phyloP scores from a whole-genome alignment of 2,329 filamentous ascomycete genomes.

The Didymella lethalis region DNA sequence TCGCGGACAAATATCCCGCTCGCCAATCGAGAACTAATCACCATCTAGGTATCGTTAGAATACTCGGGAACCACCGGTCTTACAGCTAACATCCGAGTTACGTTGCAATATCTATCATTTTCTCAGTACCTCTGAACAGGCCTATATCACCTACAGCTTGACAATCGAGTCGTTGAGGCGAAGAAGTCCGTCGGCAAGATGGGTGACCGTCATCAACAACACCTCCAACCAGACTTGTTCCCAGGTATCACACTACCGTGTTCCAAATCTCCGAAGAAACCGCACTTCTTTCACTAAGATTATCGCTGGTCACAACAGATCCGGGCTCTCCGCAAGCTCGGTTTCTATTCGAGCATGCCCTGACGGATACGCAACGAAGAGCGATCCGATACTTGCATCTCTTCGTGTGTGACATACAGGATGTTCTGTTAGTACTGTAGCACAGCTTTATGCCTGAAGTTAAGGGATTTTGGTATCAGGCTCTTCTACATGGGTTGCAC shows the following conservation, averaged over 20 bases:
- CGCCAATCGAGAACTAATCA: no score
- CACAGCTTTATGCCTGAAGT: no score
- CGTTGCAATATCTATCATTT: no score
- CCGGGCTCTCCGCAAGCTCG: not conserved
- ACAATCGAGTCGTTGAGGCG: not conserved
- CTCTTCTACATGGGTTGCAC: no score
- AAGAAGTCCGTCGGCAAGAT: not conserved
- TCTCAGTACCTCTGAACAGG: not conserved
- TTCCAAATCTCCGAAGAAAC: not conserved
- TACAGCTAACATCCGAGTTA: no score
- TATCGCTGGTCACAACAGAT: not conserved
- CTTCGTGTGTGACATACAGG: no score
- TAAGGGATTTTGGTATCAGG: no score
- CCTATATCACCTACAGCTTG: not conserved
- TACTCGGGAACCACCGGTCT: no score
- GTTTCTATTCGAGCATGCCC: not conserved
- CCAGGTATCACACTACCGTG: not conserved
- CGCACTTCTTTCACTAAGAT: not conserved
- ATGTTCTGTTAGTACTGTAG: no score
- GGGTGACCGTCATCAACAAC: not conserved
- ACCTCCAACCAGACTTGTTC: not conserved
- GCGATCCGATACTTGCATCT: no score
- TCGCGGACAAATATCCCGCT: no score
- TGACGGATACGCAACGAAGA: not conserved
- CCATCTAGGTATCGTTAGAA: no score